phyloP scores from a whole-genome alignment of 371 early-diverging fungal genomes.

The Syncephalis plumigaleata region DNA sequence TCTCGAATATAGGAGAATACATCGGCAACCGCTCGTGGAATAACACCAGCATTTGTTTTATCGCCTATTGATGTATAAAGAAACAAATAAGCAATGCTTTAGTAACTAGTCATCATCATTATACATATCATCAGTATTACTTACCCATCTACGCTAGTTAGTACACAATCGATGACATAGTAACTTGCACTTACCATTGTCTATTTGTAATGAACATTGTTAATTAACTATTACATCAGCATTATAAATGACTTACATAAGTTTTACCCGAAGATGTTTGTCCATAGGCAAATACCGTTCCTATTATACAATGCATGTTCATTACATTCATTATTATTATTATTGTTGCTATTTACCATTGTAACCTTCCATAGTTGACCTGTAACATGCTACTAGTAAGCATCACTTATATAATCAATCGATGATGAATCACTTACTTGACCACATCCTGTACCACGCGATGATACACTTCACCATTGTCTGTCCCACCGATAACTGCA shows the following conservation, averaged over 20 bases:
- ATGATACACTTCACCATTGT: constrained; percentile 18
- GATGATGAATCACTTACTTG: constrained; percentile 6
- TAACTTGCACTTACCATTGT: constrained; percentile 10
- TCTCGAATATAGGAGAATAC: constrained; percentile 56
- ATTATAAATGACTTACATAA: constrained; percentile 21
- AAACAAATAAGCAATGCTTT: constrained; percentile 3
- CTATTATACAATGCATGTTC: constrained; percentile 4
- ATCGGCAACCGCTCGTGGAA: constrained; percentile 66
- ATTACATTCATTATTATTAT: background rate
- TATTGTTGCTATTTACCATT: constrained; percentile 17
- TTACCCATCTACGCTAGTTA: background rate
- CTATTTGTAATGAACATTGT: constrained; percentile 7
- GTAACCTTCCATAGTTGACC: constrained; percentile 35
- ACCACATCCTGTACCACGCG: constrained; percentile 17
- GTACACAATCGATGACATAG: background rate
- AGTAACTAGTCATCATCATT: background rate
- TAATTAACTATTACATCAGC: background rate
- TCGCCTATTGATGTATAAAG: no score
- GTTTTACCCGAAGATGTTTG: constrained; percentile 97
- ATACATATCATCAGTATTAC: background rate
- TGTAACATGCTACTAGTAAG: background rate
- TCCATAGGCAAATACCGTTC: constrained; percentile 73
- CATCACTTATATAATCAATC: background rate
- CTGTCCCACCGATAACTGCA: constrained; percentile 16
- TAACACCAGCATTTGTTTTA: constrained; percentile 55